Base-by-base conservation (phyloP, 179 eudicot species). In the Spinacia oleracea region DNA sequence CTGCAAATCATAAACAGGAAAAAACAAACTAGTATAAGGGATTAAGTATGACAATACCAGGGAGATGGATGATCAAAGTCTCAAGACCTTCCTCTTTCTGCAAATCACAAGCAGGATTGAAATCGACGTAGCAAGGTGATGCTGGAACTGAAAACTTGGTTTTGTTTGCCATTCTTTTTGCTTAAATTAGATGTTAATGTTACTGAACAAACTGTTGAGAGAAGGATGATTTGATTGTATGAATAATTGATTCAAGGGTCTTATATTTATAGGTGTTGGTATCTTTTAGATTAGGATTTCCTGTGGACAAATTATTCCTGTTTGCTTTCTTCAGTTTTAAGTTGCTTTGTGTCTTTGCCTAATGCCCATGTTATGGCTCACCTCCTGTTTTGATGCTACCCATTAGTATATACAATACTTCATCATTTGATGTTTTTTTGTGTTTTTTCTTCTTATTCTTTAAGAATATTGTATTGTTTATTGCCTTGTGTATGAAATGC, bases 31-130 rank as follows among this genome's bases (percentile, higher is more conserved):
- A n/a, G n/a, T n/a, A 6, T 29, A 9, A 11, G 11, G 29, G 42
- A 7, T 45, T 11, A 20, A 45, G 4, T 18, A 5, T 48, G 53
- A 8, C 38, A 25, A 48, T 88, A 89, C 92, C 91, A 6, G 83
- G 91, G 53, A 89, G 76, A 78, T 84, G 76, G 38, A 86, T 40
- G 58, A 80, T 78, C 18, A 88, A 83, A 21, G 84, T 85, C 14
- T 85, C 86, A 6, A 59, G 70, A 18, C 27, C 83, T 50, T 83
- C 81, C 35, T 87, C 85, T 64, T 80, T 70, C 62, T 73, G 62
- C 82, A 86, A 84, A 42, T 86, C 82, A 65, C 82, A 79, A 29
- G 75, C 70, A 27, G 92, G 91, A 45, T 86, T 86, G 35, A 85
- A 88, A 23, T 89, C 92, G 43, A 78, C 78, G 77, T 79, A 85